Conservation (phyloP, 805 yeast genomes). For the Starmerella sirachaensis region DNA sequence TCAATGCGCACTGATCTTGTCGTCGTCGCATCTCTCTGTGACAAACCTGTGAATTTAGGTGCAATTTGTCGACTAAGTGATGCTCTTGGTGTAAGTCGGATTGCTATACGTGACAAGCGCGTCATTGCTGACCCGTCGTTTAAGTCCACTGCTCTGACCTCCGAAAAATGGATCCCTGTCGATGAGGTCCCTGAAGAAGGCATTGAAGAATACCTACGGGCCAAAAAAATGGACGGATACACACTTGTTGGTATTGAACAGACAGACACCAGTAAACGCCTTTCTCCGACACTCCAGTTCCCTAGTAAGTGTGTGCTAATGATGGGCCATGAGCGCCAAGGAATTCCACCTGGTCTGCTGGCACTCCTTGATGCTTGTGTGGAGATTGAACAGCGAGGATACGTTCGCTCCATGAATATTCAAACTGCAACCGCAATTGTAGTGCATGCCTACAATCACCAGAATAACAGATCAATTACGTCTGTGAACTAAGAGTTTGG, state of each 20-base stretch:
- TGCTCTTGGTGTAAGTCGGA: slow-evolving; percentile 74
- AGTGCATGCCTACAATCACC: slow-evolving; percentile 65
- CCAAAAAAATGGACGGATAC: slow-evolving; percentile 62
- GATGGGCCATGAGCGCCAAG: slow-evolving; percentile 80
- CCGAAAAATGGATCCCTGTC: slow-evolving; percentile 94
- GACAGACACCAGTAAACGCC: slow-evolving; percentile 73
- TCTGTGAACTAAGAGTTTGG: too few relatives aligned
- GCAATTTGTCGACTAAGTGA: slow-evolving; percentile 90
- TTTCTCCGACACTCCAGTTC: slow-evolving; percentile 52
- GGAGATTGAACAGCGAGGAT: slow-evolving; percentile 86
- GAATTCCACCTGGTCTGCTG: slow-evolving; percentile 75
- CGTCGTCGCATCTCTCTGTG: slow-evolving; percentile 84
- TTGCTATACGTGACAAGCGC: slow-evolving; percentile 61
- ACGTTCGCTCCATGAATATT: slow-evolving; percentile 87
- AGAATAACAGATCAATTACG: slow-evolving; percentile 7
- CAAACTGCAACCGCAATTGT: slow-evolving; percentile 94
- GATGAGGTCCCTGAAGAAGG: slow-evolving; percentile 51
- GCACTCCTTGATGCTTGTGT: slow-evolving; percentile 77
- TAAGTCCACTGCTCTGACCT: slow-evolving; percentile 82
- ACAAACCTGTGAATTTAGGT: slow-evolving; percentile 85
- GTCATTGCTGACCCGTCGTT: slow-evolving; percentile 59
- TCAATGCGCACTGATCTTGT: slow-evolving; percentile 65
- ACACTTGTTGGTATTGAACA: slow-evolving; percentile 84
- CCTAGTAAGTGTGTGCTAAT: slow-evolving; percentile 69
- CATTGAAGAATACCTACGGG: slow-evolving; percentile 45